Base-by-base conservation (phyloP, 768 basidiomycete species). In the Thelephora aurantiotincta region DNA sequence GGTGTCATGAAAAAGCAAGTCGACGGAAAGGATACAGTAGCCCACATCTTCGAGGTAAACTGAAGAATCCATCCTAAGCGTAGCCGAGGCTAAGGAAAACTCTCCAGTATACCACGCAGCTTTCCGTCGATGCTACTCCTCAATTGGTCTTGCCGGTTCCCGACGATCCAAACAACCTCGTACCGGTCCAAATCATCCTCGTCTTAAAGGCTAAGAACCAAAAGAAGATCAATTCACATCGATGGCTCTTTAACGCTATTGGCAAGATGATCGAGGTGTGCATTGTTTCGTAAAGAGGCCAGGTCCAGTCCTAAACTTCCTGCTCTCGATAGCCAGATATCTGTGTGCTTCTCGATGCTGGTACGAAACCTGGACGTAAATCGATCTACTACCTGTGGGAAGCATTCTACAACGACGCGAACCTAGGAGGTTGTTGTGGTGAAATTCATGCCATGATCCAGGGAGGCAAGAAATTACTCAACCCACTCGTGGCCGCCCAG, bases 371-470 rank as follows among this genome's bases (percentile, higher is more conserved):
- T 1, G 93, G 91, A 2, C 89, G 89, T 63, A 93, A 93, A 63
- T 88, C 88, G 1, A 90, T 98, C 57, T 98, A 86, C 64, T 89
- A 94, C 60, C 74, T 94, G 7, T 94, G 91, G 89, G 87, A 90
- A 52, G 89, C 86, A 1, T 88, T 90, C 63, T 86, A 87, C 60
- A 87, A 84, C 54, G 74, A 88, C 56, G 57, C 75, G 3, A 65
- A 88, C 58, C 68, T 91, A 11, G 88, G 87, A 41, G 89, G 89
- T 42, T 89, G 86, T 59, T 92, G 89, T 64, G 91, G 90, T 55
- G 91, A 94, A 71, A 93, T 94, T 54, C 86, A 93, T 52, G 93
- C 93, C 51, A 94, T 94, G 93, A 86, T 94, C 57, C 78, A 91
- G 62, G 88, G 89, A 13, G 91, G 91, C 38, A 80, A 64, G 64